These are phyloP conservation scores for Xylariales sp. DNA, from an alignment of 2,329 filamentous ascomycete genomes.

Conservation along the genomic window DNA sequence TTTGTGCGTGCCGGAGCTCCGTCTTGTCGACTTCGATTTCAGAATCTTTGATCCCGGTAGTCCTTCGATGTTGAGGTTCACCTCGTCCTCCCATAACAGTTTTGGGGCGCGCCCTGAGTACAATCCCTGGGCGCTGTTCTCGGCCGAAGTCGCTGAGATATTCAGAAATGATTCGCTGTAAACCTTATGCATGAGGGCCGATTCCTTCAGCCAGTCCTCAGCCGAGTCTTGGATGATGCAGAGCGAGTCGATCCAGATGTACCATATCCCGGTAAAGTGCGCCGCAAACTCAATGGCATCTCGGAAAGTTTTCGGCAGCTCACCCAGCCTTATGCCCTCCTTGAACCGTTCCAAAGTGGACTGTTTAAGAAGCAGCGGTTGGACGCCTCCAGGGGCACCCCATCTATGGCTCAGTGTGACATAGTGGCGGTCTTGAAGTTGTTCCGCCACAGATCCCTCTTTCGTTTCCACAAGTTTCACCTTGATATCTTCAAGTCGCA, in stretches of 20 bases:
- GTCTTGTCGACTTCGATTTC: not conserved
- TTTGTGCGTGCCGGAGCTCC: not conserved
- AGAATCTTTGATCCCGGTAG: not conserved
- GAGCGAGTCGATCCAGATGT: too few species aligned
- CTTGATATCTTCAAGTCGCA: not conserved
- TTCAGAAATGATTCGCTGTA: not conserved
- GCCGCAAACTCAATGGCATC: not conserved
- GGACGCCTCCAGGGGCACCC: not conserved
- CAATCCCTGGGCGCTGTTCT: slow-evolving; percentile 15
- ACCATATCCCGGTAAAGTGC: not conserved
- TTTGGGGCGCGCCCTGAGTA: not conserved
- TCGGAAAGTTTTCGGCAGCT: not conserved
- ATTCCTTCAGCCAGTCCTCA: not conserved
- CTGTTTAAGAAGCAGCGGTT: not conserved
- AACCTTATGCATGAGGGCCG: not conserved
- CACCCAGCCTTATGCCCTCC: not conserved
- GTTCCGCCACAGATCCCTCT: not conserved
- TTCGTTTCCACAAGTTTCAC: not conserved
- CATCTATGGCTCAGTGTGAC: not conserved
- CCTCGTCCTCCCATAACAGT: not conserved
- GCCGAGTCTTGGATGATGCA: not conserved
- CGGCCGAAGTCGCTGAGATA: not conserved
- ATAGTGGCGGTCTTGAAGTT: not conserved
- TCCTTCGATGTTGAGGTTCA: not conserved
- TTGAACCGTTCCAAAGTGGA: not conserved